Evolutionary conservation across 208 protist species (phyloP), one percentile per base, ranked within the genome.

Genomic region (Entamoeba invadens): DNA sequence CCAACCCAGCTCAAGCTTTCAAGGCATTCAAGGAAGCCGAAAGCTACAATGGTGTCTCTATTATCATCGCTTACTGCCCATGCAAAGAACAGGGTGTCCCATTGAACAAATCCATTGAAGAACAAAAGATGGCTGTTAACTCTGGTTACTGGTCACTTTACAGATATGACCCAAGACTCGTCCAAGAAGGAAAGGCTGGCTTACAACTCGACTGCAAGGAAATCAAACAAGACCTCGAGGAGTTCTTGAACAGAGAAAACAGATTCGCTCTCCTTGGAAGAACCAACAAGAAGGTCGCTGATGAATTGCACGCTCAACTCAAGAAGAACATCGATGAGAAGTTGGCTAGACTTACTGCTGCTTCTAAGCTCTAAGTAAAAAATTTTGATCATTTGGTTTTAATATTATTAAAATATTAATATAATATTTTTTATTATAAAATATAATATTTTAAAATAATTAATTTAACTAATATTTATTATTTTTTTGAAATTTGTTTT

Each of bases 21-120:
- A 94, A 95, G 21, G 95, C 93, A 10, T 45, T 96, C 44, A 92
- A 93, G 21, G 96, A 96, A 50, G 96, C 96, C 35, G 96, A 96
- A 45, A n/a, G 18, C 31, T 96, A 94, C 35, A 35, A 95, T 46
- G 96, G 96, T 3, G 95, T 95, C 42, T 95, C 96, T 2, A n/a
- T 96, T 42, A 45, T 96, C 46, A 87, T 96, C 35, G 42, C 46
- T 57, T 96, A 96, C 94, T 95, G 92, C 14, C 96, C 96, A 38
- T 96, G 96, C 94, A 95, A 96, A 91, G 95, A 93, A 12, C 94
- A 95, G 35, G 93, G 95, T 31, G 91, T 96, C 44, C 42, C 91
- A 18, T 31, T 95, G 6, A 4, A 4, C 2, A 12, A 45, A 38
- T 6, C 42, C 35, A 87, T 94, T 2, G n/a, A 45, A 38, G 46